Conservation (phyloP, 768 basidiomycete species). For the Mycena filopes region DNA sequence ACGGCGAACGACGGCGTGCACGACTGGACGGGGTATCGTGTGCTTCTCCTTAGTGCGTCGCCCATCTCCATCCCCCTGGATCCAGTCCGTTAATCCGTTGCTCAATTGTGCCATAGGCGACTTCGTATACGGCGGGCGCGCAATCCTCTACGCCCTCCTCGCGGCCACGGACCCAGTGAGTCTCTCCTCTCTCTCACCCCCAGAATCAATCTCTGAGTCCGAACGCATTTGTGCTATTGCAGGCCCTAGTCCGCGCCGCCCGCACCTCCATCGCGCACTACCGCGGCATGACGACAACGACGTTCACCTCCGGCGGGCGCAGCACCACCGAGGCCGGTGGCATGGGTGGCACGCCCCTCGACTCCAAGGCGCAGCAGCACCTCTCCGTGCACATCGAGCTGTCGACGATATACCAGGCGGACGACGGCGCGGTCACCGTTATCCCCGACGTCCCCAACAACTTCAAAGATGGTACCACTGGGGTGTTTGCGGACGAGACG, state of each 20-base stretch:
- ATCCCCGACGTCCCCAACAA: too few species aligned
- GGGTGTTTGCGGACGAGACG: too few species aligned
- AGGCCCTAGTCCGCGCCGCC: slow-evolving; percentile 9
- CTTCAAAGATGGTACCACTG: too few species aligned
- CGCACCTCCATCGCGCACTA: background rate
- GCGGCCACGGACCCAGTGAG: slow-evolving; percentile 30
- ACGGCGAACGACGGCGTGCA: slow-evolving; percentile 31
- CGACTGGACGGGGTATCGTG: slow-evolving; percentile 26
- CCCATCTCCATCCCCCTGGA: background rate
- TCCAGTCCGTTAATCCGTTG: background rate
- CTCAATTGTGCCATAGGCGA: slow-evolving; percentile 13
- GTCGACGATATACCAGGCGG: slow-evolving; percentile 6
- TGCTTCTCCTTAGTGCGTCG: slow-evolving; percentile 16
- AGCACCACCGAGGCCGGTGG: background rate
- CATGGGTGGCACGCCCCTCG: too few species aligned
- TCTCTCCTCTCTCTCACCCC: background rate
- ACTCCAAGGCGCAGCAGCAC: background rate
- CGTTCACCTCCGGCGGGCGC: background rate
- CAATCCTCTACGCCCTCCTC: slow-evolving; percentile 27
- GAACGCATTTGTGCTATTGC: background rate
- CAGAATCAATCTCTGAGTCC: too few species aligned
- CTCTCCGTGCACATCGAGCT: slow-evolving; percentile 20
- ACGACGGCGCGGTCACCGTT: background rate
- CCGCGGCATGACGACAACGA: background rate
- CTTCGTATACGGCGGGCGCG: slow-evolving; percentile 28